These are phyloP conservation scores for Artemisia tridentata DNA, from an alignment of 129 eudicot genomes.

Conservation along the genomic window DNA sequence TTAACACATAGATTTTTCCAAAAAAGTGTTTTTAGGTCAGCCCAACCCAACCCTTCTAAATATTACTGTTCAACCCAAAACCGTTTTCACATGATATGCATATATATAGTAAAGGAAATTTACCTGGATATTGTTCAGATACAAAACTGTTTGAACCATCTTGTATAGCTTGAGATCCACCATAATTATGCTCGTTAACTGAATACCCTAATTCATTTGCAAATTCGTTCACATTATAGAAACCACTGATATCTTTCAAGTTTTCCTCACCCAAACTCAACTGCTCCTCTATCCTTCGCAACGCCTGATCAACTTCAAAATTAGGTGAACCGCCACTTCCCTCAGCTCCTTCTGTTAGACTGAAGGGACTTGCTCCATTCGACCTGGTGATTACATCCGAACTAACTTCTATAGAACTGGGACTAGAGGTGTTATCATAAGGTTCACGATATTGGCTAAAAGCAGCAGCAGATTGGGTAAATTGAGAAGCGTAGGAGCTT, in stretches of 20 bases:
- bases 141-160: constrained; percentile 38
- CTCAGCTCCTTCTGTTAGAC: constrained; percentile 33
- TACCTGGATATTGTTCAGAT: constrained; percentile 56
- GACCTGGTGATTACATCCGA: constrained; percentile 47
- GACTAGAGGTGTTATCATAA: constrained; percentile 55
- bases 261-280: constrained; percentile 78
- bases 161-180: constrained; percentile 33
- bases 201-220: constrained; percentile 43
- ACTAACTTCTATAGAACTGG: constrained; percentile 65
- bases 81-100: neutral
- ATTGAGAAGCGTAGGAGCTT: constrained; percentile 44
- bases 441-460: constrained; percentile 47
- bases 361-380: constrained; percentile 43
- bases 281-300: constrained; percentile 64
- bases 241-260: constrained; percentile 34
- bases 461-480: constrained; percentile 41
- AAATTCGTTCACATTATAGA: constrained; percentile 39
- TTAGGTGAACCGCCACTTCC: constrained; percentile 37
- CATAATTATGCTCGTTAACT: constrained; percentile 29
- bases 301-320: constrained; percentile 54
- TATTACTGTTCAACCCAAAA: no score
- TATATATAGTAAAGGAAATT: constrained; percentile 12
- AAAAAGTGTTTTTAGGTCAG: no score
- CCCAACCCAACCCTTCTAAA: no score
- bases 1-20: no score